Evolutionary conservation across 2,329 filamentous ascomycete species (phyloP).

Genomic region (Ophiobolus disseminans): DNA sequence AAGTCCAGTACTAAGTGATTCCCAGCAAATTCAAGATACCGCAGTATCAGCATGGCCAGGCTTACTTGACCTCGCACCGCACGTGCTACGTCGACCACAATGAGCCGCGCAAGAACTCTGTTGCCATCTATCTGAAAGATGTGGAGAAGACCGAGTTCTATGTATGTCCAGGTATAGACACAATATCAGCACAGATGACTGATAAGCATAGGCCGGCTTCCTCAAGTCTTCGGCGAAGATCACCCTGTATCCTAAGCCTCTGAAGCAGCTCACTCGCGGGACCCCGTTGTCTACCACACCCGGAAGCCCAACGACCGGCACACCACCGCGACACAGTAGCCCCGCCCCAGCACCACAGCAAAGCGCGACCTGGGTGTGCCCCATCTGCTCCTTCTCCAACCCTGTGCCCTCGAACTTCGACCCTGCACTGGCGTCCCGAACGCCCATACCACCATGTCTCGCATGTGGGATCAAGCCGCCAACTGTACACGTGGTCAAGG

Average conservation of each 20-base stretch:
- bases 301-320: conserved; percentile 34
- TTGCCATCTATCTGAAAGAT: conserved; percentile 86
- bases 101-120: conserved; percentile 83
- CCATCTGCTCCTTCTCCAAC: conserved; percentile 95
- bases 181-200: conserved; percentile 11
- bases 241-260: conserved; percentile 82
- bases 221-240: conserved; percentile 95
- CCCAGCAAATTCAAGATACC: conserved; percentile 91
- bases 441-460: conserved; percentile 82
- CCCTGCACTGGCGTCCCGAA: conserved; percentile 77
- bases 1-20: conserved; percentile 15
- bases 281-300: conserved; percentile 55
- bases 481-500: conserved; percentile 82
- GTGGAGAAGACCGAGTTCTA: conserved; percentile 85
- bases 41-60: conserved; percentile 92
- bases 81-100: conserved; percentile 92
- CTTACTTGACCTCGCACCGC: conserved; percentile 94
- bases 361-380: conserved; percentile 89
- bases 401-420: conserved; percentile 94
- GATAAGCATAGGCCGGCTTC: conserved; percentile 73
- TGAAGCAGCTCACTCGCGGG: conserved; percentile 67
- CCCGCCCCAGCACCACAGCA: conserved; percentile 56
- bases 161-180: conserved; percentile 12
- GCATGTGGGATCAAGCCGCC: conserved; percentile 94
- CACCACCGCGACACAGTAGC: conserved; percentile 45